Percentiles rank a stretch among this genome's conserved stretches.
Conservation (phyloP, 139 green algal genomes). For the Chlorella sp. region DNA sequence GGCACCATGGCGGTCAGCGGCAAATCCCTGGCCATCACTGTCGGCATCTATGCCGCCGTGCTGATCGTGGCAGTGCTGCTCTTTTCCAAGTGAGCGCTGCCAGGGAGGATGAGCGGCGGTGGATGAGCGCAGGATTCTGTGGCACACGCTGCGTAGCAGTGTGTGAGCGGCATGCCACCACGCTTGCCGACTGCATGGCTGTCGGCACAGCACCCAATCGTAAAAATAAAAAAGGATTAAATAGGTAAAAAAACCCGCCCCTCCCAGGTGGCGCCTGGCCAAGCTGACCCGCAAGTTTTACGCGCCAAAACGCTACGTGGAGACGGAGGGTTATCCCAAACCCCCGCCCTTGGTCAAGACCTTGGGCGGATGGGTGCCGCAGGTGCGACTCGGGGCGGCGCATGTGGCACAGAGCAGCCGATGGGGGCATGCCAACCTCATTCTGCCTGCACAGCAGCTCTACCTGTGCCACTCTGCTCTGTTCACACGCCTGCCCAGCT, state of each 20-base stretch:
- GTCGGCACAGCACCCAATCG: too few relatives aligned
- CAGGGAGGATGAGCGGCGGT: too few relatives aligned
- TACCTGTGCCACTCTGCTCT: background rate
- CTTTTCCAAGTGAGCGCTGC: slow-evolving; percentile 25
- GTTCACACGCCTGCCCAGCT: background rate
- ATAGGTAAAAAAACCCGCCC: too few relatives aligned
- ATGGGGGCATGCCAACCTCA: background rate
- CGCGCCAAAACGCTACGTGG: slow-evolving; percentile 21
- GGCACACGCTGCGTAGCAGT: too few relatives aligned
- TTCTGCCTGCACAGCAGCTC: too few relatives aligned
- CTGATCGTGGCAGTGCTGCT: background rate
- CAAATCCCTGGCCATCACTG: slow-evolving; percentile 31
- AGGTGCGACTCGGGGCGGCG: background rate
- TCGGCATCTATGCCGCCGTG: slow-evolving; percentile 28
- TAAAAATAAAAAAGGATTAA: too few relatives aligned
- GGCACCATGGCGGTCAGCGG: slow-evolving; percentile 34
- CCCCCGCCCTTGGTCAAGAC: background rate
- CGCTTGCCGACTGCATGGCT: too few relatives aligned
- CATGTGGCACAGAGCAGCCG: background rate
- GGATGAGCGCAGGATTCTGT: too few relatives aligned
- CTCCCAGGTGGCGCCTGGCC: slow-evolving; percentile 11
- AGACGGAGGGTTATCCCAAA: background rate
- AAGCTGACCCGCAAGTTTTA: slow-evolving; percentile 36
- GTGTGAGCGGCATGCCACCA: too few relatives aligned
- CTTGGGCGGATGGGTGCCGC: slow-evolving; percentile 16